A percentile compares a stretch with the other conserved stretches of the same genome.
Evolutionary conservation across 1,284 basidiomycete species (phyloP).

Genomic region (Microbotryum silenes-acaulis): DNA sequence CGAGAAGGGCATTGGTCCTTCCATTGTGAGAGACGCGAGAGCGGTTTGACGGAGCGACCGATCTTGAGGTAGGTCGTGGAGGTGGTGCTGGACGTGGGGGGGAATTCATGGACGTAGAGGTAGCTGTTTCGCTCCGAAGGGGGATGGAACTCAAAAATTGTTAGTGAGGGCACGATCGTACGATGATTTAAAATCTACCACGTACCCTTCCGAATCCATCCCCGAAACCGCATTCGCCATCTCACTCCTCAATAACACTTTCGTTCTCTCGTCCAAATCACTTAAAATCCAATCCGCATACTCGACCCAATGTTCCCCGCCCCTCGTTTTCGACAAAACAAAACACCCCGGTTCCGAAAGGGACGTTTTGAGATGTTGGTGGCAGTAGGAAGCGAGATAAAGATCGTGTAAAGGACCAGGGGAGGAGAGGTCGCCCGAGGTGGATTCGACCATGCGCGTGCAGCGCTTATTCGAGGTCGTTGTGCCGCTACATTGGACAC

Average conservation of each 20-base stretch:
- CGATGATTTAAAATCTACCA: not conserved
- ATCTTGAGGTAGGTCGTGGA: conserved; percentile 12
- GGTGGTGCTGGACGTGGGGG: no score
- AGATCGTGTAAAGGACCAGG: not conserved
- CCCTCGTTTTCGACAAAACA: not conserved
- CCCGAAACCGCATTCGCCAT: conserved; percentile 17
- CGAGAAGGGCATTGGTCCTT: not conserved
- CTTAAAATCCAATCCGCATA: conserved; percentile 25
- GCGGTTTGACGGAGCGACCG: conserved; percentile 18
- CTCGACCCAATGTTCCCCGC: conserved; percentile 13
- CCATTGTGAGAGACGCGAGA: conserved; percentile 12
- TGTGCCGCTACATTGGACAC: conserved; percentile 26
- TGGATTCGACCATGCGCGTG: conserved; percentile 14
- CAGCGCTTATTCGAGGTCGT: conserved; percentile 26
- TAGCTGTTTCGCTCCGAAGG: no score
- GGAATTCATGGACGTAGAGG: no score
- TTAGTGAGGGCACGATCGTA: no score
- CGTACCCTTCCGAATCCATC: conserved; percentile 25
- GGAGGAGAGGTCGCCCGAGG: not conserved
- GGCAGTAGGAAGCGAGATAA: conserved; percentile 23
- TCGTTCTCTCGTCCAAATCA: conserved; percentile 25
- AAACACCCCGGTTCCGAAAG: not conserved
- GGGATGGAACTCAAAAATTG: no score
- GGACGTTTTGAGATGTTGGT: conserved; percentile 26
- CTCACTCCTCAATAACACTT: conserved; percentile 28